A percentile compares a stretch with the other conserved stretches of the same genome.
Evolutionary conservation across 345 rosid genomes (phyloP).

Genomic region (Eucalyptus lansdowneana): DNA sequence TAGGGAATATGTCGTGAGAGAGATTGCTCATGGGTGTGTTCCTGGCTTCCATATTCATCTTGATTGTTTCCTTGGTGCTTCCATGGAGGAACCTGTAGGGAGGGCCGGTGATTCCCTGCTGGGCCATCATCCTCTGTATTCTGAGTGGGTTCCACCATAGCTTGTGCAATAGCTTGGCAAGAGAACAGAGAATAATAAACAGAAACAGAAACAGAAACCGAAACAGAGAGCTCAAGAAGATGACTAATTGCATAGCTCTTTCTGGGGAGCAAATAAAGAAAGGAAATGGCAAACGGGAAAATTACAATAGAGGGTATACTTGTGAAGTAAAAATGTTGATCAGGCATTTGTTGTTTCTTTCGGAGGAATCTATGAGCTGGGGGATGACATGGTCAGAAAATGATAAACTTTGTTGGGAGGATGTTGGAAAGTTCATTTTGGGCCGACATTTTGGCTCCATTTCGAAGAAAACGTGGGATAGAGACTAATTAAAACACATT

Average conservation of each 20-base stretch:
- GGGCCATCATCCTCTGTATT: not conserved
- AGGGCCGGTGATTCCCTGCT: not conserved
- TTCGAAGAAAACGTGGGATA: not conserved
- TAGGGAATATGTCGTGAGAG: not conserved
- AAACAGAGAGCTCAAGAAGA: not conserved
- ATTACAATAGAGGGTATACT: not conserved
- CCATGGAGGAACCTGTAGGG: slow-evolving; percentile 2
- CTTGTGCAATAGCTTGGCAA: not conserved
- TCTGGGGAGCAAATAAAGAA: not conserved
- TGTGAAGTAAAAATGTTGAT: not conserved
- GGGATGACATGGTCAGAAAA: not conserved
- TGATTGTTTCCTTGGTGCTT: not conserved
- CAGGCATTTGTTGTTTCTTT: not conserved
- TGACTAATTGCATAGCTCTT: not conserved
- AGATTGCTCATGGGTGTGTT: not conserved
- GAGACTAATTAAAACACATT: not conserved
- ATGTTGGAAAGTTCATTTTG: not conserved
- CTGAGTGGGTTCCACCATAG: not conserved
- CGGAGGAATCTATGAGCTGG: not conserved
- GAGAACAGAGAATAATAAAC: not conserved
- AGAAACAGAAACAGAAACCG: not conserved
- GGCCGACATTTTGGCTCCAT: not conserved
- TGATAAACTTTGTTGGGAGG: not conserved
- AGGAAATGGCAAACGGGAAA: not conserved
- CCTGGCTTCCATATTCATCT: not conserved